Base-by-base conservation (phyloP, 2,329 filamentous ascomycete species). In the Colletotrichum sojae region DNA sequence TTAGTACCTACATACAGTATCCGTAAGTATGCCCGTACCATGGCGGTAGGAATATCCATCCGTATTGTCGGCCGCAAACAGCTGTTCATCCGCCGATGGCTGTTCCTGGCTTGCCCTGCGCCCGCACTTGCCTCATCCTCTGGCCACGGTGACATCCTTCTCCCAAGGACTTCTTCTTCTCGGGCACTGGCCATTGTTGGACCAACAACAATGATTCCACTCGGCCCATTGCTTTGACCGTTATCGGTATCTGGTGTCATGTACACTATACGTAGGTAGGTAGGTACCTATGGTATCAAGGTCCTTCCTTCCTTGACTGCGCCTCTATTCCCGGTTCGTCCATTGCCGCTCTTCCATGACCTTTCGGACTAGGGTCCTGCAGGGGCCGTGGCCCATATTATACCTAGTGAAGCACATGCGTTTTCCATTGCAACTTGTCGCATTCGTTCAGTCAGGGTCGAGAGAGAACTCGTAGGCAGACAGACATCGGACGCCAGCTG, bases 251-350 rank as follows among this genome's bases (percentile, higher is more conserved):
- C 22, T 25, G 22, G 22, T 25, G 22, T 4, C 22, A 25, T 25
- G 22, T 25, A 25, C 4, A 25, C 22, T 25, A 25, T 25, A 3
- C 22, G 22, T 25, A 22, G 2, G 2, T 22, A 25, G 22, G 22
- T 25, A 25, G 22, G 22, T 25, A 5, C 22, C 22, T 25, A 25
- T 25, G 22, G 22, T 25, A 25, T 4, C 22, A 25, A 55, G 46
- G 52, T 43, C 62, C 62, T 31, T 69, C 61, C 31, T 25, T 60
- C 31, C 5, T 60, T 60, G 49, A 60, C 45, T 40, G 36, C 43
- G 60, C 15, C 58, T 57, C 59, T 51, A n/a, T 58, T 16, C 65
- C 60, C 53, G 53, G 40, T 65, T 51, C 53, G 59, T 59, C 51
- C 55, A 55, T 55, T 53, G 25, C 55, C 62, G 46, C 36, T 25